phyloP scores from a whole-genome alignment of 192 early-diverging fungal species.

The Thamnidium elegans region DNA sequence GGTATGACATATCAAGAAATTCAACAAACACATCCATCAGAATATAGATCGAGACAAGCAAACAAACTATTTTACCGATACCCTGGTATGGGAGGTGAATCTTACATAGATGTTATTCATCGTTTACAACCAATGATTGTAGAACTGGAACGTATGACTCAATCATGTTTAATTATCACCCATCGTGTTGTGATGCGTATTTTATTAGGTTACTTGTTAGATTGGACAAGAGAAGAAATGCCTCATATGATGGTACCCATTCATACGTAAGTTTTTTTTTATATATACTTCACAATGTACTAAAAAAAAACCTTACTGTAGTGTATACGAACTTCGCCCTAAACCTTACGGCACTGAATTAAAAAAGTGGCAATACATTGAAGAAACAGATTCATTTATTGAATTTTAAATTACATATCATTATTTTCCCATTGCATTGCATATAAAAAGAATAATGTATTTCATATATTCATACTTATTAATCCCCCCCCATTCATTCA shows the following conservation, averaged over 20 bases:
- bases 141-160: constrained; percentile 91
- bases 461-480: not conserved
- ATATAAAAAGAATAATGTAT: not conserved
- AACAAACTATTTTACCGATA: constrained; percentile 95
- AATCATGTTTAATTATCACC: constrained; percentile 83
- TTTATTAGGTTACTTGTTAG: constrained; percentile 86
- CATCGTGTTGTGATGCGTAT: constrained; percentile 92
- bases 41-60: constrained; percentile 71
- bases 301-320: constrained; percentile 4
- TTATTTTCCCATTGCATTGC: not conserved
- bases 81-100: constrained; percentile 95
- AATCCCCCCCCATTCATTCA: too few relatives aligned
- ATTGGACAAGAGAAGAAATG: constrained; percentile 45
- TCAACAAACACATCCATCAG: constrained; percentile 71
- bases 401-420: constrained; percentile 6
- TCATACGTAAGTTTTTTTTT: constrained; percentile 31
- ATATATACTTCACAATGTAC: not conserved
- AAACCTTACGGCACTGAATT: constrained; percentile 41
- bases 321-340: constrained; percentile 39
- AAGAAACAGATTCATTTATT: constrained; percentile 24
- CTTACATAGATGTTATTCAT: constrained; percentile 92
- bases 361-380: constrained; percentile 38
- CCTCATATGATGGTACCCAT: constrained; percentile 43
- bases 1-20: constrained; percentile 82
- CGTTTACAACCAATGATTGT: constrained; percentile 90